Evolutionary conservation across 768 basidiomycete genomes (phyloP), one percentile per base, ranked within the genome.

Genomic region (Austroboletus festivus): DNA sequence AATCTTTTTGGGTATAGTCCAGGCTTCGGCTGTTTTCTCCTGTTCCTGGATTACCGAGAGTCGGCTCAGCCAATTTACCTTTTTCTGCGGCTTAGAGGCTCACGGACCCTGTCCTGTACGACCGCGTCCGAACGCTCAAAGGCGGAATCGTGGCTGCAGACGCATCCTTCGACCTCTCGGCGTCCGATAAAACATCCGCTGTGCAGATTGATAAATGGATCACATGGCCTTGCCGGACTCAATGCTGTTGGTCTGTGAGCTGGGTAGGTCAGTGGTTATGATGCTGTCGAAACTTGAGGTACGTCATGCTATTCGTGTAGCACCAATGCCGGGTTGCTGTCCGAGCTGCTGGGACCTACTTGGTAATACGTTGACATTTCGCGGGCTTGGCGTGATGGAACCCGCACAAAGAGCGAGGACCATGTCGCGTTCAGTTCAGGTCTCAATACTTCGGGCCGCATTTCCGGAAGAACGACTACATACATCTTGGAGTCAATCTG

Each of bases 401-500:
- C 21, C 15, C 34, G 57, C 57, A 46, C 47, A 55, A 53, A 47
- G 40, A 39, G 42, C 55, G 41, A 28, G 43, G 19, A 13, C 26
- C 10, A 18, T 48, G 15, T 44, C 42, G n/a, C n/a, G n/a, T n/a
- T n/a, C 48, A 34, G 30, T 28, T 42, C 6, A 8, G 26, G 20
- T 16, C 44, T 43, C 45, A 28, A 24, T n/a, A n/a, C n/a, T n/a
- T n/a, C 39, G 31, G 42, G 37, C 23, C 12, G 18, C 18, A 38
- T 52, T 34, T 31, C 46, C 42, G 18, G 44, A 40, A 15, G 15
- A 8, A 44, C 28, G 19, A 7, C 24, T 13, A 18, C n/a, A n/a
- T n/a, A n/a, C 16, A 58, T 62, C 60, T 47, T 46, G 44, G 53
- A 44, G 50, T 50, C 48, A 53, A 50, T 63, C 56, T 53, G 19